Base-by-base conservation (phyloP, 164 flowering plant species). In the Tetrastigma voinierianum region DNA sequence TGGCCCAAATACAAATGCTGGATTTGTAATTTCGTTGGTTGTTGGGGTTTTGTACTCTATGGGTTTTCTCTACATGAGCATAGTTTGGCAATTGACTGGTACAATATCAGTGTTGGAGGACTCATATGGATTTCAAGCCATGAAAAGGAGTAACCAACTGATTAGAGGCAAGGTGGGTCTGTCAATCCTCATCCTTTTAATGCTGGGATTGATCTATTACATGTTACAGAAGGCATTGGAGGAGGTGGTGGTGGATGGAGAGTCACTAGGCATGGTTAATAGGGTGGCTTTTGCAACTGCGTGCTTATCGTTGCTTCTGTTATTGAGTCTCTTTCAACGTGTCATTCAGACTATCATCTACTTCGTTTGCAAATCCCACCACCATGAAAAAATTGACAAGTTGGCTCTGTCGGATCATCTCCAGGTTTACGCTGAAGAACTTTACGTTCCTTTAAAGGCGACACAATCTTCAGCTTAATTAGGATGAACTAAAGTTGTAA, bases 331-430 rank as follows among this genome's bases (percentile, higher is more conserved):
- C 16, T 56, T 71, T 5, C 65, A 61, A n/a, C 63, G 67, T 14
- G 72, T 70, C 16, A 21, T 57, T 8, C 70, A 71, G 16, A 74
- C 75, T 1, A 68, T 77, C 2, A 9, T 74, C 10, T 57, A 57
- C 44, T 57, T 24, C 0, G 44, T 25, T 15, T 57, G 60, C 60
- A 57, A 57, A 19, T 57, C 60, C n/a, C 32, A 57, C n/a, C 60
- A 57, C 60, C 60, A 57, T 11, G 60, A 57, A 20, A 57, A 44
- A 10, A 25, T 57, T 19, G 60, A 32, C 40, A 32, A 32, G 40
- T 32, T 32, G 40, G 40, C 40, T 32, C 40, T 32, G 6, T 32
- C 40, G 40, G 40, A 32, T 32, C 40, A 32, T 32, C 40, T 32
- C 40, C 40, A 32, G 5, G 40, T 32, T 32, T 32, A 32, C 40